Base-by-base conservation (phyloP, 2,329 filamentous ascomycete species). In the Botrytis cinerea region DNA sequence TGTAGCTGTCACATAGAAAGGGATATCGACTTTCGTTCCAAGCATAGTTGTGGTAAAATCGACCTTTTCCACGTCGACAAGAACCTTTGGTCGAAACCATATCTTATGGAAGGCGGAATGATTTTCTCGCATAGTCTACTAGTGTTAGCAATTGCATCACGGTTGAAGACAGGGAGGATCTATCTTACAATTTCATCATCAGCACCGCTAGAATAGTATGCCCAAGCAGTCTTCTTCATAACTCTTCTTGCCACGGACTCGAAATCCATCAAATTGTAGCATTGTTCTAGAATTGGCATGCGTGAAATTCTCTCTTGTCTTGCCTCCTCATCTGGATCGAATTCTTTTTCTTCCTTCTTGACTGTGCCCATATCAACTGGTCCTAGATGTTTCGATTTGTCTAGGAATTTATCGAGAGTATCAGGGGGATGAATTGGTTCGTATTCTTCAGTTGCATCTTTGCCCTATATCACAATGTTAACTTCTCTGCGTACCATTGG, bases 171-270 rank as follows among this genome's bases (percentile, higher is more conserved):
- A 1, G 20, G n/a, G 38, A 32, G 25, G 32, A 12, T n/a, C 25
- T n/a, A 12, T 82, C 88, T 80, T 81, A 93, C 92, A 83, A 95
- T 94, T 83, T 95, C 93, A 80, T 97, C 93, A 80, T 96, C 93
- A 0, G 95, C 94, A 73, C 93, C 95, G 80, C 93, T 96, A 0
- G 94, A 97, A 83, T 99, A 99, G 85, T 99, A 99, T 40, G 93
- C 96, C 96, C 96, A 99, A 0, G 95, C 95, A 1, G 91, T 92
- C 85, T 93, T 97, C 88, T 97, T 98, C 95, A 98, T 98, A 73
- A 97, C 90, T 57, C 90, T 87, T 79, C 92, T 90, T 8, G 96
- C 96, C 51, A 98, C 95, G 5, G 93, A 90, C 86, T 99, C 96
- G 82, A 99, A 99, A 84, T 99, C 96, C 84, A 96, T 89, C 75